These are phyloP conservation scores for Zygosaccharomyces rouxii DNA, from an alignment of 805 yeast species.

Conservation along the genomic window DNA sequence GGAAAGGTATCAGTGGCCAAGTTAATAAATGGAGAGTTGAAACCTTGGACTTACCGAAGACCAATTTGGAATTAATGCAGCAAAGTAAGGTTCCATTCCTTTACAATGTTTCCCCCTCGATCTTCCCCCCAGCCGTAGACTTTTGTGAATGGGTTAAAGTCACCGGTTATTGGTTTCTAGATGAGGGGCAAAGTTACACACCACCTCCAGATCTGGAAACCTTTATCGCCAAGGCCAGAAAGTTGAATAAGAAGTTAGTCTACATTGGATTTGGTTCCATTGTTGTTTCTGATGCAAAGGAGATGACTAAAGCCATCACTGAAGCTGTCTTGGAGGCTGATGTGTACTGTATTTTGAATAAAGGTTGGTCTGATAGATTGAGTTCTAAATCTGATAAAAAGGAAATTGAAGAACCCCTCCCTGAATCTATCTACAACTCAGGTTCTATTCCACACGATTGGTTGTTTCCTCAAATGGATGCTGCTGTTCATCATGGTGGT, in stretches of 20 bases:
- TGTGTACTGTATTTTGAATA: conserved; percentile 80
- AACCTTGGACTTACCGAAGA: conserved; percentile 57
- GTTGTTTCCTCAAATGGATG: conserved; percentile 85
- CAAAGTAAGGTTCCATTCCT: conserved; percentile 81
- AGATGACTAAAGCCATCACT: conserved; percentile 69
- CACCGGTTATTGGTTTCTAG: conserved; percentile 92
- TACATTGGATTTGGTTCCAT: conserved; percentile 96
- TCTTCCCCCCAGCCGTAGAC: conserved; percentile 89
- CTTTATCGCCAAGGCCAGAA: conserved; percentile 60
- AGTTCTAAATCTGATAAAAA: conserved; percentile 34
- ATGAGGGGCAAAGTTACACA: conserved; percentile 52
- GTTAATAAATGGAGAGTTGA: conserved; percentile 84
- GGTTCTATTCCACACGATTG: conserved; percentile 89
- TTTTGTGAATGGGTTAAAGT: conserved; percentile 94
- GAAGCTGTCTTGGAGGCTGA: conserved; percentile 77
- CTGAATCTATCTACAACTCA: conserved; percentile 61
- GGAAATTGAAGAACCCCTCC: conserved; percentile 46
- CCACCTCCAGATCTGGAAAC: conserved; percentile 57
- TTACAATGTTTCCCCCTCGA: conserved; percentile 82
- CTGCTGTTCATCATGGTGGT: conserved; percentile 97
- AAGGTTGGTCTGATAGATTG: conserved; percentile 89
- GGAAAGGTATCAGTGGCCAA: conserved; percentile 88
- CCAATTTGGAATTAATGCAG: conserved; percentile 65
- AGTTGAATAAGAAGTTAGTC: conserved; percentile 63
- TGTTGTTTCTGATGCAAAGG: conserved; percentile 78